phyloP scores from a whole-genome alignment of 2,329 filamentous ascomycete species.

The Alternaria hordeiaustralica region DNA sequence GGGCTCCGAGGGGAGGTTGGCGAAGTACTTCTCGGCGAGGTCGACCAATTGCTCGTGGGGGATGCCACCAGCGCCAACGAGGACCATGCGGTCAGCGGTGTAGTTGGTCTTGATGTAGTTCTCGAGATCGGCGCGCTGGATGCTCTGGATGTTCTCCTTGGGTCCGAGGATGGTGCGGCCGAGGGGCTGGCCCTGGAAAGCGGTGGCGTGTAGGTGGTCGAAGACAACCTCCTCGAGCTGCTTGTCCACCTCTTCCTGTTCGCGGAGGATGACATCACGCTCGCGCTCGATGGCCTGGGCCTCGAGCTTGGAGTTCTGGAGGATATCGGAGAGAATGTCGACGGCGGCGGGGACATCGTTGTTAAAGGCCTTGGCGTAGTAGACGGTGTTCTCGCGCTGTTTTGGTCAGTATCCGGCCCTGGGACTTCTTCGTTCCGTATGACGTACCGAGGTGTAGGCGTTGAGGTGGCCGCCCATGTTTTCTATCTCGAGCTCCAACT shows the following conservation, averaged over 20 bases:
- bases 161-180: conserved; percentile 98
- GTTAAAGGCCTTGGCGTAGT: conserved; percentile 99
- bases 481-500: conserved; percentile 99
- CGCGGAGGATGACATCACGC: conserved; percentile 96
- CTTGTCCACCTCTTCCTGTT: conserved; percentile 99
- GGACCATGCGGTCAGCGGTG: conserved; percentile 98
- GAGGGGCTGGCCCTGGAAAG: conserved; percentile 94
- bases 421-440: not conserved
- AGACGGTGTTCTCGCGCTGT: conserved; percentile 97
- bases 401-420: conserved; percentile 47
- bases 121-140: conserved; percentile 86
- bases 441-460: conserved; percentile 94
- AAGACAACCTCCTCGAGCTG: conserved; percentile 99
- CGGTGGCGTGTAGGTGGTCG: conserved; percentile 97
- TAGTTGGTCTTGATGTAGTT: conserved; percentile 99
- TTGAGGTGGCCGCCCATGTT: conserved; percentile 99
- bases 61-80: conserved; percentile 92
- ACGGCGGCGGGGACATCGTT: conserved; percentile 94
- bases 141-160: conserved; percentile 97
- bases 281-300: conserved; percentile 91
- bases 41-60: conserved; percentile 94
- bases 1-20: conserved; percentile 75
- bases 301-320: conserved; percentile 99
- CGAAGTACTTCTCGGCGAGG: conserved; percentile 96
- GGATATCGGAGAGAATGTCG: conserved; percentile 98